These are phyloP conservation scores for Pterocarpus santalinus DNA, from an alignment of 306 rosid species.

Conservation along the genomic window DNA sequence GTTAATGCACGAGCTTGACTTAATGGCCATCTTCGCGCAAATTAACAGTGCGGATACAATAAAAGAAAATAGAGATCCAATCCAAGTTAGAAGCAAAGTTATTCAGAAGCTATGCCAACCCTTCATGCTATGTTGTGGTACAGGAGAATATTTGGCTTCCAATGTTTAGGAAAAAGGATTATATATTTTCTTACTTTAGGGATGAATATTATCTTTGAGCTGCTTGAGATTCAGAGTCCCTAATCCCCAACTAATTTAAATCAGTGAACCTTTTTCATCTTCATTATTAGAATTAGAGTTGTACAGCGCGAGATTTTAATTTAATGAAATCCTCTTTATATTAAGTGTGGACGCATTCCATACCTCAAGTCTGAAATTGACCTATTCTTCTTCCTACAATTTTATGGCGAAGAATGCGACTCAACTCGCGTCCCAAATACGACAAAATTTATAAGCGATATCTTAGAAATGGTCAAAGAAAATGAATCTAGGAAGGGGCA, in stretches of 20 bases:
- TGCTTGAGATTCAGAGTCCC: background rate
- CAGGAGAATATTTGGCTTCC: background rate
- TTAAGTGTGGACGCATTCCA: background rate
- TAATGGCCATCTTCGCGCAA: background rate
- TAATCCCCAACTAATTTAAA: background rate
- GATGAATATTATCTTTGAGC: background rate
- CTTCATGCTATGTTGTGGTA: no score
- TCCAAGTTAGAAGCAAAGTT: background rate
- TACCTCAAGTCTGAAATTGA: slow-evolving; percentile 3
- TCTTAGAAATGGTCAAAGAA: slow-evolving; percentile 30
- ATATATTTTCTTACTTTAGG: background rate
- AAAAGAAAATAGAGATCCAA: background rate
- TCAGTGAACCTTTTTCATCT: background rate
- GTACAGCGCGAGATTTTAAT: background rate
- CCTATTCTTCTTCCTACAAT: slow-evolving; percentile 14
- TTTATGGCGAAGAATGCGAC: slow-evolving; percentile 3
- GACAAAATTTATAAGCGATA: background rate
- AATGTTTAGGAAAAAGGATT: background rate
- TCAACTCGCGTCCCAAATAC: background rate
- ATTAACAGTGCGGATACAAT: background rate
- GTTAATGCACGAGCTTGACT: background rate
- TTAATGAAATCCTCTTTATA: background rate
- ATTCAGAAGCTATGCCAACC: background rate
- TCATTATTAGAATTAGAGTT: background rate
- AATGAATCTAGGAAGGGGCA: slow-evolving; percentile 12